These are phyloP conservation scores for Mikania micrantha DNA, from an alignment of 129 eudicot genomes.

Conservation along the genomic window DNA sequence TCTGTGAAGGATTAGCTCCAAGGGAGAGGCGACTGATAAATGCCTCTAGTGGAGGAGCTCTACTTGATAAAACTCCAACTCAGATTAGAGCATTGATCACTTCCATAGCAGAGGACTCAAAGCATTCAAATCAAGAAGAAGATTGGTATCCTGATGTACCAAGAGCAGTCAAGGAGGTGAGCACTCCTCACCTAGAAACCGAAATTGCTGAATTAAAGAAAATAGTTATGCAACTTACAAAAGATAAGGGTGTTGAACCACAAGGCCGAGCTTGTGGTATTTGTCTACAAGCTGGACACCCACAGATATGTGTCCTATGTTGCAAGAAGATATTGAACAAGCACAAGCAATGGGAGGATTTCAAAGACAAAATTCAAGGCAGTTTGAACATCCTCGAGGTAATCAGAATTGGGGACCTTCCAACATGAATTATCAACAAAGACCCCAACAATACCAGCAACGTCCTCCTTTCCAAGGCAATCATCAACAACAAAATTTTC, in stretches of 20 bases:
- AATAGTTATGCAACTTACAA: neutral
- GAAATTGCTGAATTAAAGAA: neutral
- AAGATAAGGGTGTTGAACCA: neutral
- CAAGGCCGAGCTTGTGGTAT: neutral
- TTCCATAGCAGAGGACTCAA: neutral
- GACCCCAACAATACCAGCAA: too few species aligned
- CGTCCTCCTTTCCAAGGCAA: too few species aligned
- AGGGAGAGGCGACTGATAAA: neutral
- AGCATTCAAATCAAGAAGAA: neutral
- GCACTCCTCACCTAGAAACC: too few species aligned
- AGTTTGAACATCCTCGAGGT: neutral
- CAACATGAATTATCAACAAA: too few species aligned
- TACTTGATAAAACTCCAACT: neutral
- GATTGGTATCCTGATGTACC: neutral
- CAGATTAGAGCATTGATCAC: neutral
- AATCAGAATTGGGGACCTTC: too few species aligned
- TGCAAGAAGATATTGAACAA: neutral
- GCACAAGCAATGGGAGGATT: neutral
- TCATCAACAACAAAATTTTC: too few species aligned
- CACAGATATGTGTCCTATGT: neutral
- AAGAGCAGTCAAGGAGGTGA: neutral
- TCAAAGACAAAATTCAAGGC: neutral
- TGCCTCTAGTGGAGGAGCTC: neutral
- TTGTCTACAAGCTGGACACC: neutral
- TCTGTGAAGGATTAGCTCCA: neutral